These are phyloP conservation scores for Ciborinia camelliae DNA, from an alignment of 2,329 filamentous ascomycete species.

Conservation along the genomic window DNA sequence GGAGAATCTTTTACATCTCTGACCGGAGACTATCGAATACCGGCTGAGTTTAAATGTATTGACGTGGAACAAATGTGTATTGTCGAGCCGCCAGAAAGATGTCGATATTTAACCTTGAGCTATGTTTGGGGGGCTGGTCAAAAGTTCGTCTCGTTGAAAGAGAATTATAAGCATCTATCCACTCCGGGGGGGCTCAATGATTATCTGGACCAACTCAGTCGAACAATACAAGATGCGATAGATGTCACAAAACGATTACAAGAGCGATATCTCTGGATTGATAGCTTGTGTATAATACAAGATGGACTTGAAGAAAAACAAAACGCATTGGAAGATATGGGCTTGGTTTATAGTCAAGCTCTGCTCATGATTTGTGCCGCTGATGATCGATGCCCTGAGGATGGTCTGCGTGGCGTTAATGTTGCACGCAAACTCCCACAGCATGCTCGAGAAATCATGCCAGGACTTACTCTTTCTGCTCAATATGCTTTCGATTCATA, in stretches of 20 bases:
- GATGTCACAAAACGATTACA: neutral
- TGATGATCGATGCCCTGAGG: neutral
- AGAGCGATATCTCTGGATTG: conserved; percentile 15
- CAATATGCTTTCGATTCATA: neutral
- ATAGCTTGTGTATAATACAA: conserved; percentile 18
- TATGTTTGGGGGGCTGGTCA: neutral
- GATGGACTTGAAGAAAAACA: conserved; percentile 8
- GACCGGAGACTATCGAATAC: conserved; percentile 1
- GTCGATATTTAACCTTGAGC: conserved; percentile 6
- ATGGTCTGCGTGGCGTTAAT: conserved; percentile 3
- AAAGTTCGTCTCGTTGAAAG: neutral
- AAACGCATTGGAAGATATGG: conserved; percentile 13
- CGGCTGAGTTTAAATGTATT: neutral
- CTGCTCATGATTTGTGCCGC: conserved; percentile 12
- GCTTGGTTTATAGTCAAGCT: conserved; percentile 11
- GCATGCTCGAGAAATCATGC: conserved; percentile 2
- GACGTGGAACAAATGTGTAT: conserved; percentile 9
- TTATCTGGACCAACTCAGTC: neutral
- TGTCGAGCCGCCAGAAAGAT: neutral
- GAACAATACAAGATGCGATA: conserved; percentile 14
- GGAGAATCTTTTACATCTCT: neutral
- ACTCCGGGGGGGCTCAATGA: neutral
- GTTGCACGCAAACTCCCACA: neutral
- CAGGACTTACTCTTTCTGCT: neutral
- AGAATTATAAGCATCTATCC: neutral